Evolutionary conservation across 2,329 filamentous ascomycete genomes (phyloP).

Genomic region (Xylariaceae sp.): DNA sequence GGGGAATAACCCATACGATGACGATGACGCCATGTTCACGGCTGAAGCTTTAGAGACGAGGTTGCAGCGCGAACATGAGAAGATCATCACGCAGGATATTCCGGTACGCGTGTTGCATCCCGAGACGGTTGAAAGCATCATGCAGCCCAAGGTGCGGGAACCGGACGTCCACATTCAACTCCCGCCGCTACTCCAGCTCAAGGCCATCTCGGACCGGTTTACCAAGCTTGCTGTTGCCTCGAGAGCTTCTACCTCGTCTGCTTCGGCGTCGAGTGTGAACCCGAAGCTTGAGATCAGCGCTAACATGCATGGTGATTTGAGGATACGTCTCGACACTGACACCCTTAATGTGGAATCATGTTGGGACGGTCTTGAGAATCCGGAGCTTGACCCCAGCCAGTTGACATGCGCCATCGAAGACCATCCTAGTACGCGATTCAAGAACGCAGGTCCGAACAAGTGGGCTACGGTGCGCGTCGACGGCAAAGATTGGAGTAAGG

Average conservation of each 20-base stretch:
- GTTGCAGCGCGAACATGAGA: conserved; percentile 70
- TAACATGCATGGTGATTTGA: conserved; percentile 88
- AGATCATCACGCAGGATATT: conserved; percentile 90
- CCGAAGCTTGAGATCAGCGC: conserved; percentile 80
- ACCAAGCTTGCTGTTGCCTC: conserved; percentile 68
- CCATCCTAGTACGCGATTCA: conserved; percentile 77
- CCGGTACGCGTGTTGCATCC: conserved; percentile 87
- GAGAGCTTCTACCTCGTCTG: conserved; percentile 20
- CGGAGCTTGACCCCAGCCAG: conserved; percentile 74
- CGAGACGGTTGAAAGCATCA: conserved; percentile 80
- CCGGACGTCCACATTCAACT: conserved; percentile 92
- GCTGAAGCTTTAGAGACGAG: conserved; percentile 51
- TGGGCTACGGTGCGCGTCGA: conserved; percentile 92
- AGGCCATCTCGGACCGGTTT: conserved; percentile 91
- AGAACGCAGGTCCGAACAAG: conserved; percentile 67
- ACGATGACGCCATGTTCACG: conserved; percentile 44
- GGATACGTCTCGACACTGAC: conserved; percentile 75
- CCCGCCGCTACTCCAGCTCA: conserved; percentile 80
- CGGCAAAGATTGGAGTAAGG: conserved; percentile 87
- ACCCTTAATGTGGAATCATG: conserved; percentile 76
- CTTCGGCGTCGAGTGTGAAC: conserved; percentile 31
- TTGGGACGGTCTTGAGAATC: conserved; percentile 83
- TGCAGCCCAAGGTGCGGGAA: conserved; percentile 85
- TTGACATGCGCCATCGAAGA: conserved; percentile 67
- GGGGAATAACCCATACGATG: conserved; percentile 32